Evolutionary conservation across 1,284 basidiomycete genomes (phyloP), one percentile per base, ranked within the genome.

Genomic region (Fomitiporia mediterranea): DNA sequence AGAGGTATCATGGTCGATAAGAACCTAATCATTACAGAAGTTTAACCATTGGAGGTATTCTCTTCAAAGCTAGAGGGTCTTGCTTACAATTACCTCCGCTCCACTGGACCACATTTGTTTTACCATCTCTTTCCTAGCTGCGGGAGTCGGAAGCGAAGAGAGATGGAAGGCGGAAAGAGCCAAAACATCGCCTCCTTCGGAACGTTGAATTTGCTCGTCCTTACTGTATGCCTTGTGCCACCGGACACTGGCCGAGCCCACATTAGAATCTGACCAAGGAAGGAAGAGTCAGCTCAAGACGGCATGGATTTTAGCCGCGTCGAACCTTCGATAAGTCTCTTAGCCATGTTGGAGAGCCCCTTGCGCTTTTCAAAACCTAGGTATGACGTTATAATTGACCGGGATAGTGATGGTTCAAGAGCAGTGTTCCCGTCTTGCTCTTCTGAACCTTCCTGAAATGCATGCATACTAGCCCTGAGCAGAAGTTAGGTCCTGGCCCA

Each of bases 51-150:
- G 46, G 25, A 54, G 46, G n/a, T 34, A n/a, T n/a, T n/a, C n/a
- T n/a, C n/a, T n/a, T n/a, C n/a, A n/a, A n/a, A n/a, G n/a, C n/a
- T n/a, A n/a, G n/a, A n/a, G n/a, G n/a, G 19, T 23, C 38, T 15
- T n/a, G 66, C 77, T 62, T 64, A 91, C 89, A 50, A 94, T 83
- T 13, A 83, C 80, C 64, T 88, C 81, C 32, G 93, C 93, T 30
- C 89, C 91, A 62, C 89, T 92, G 49, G 90, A 79, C 94, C 94
- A 97, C 79, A 96, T 89, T 63, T 91, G 82, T 63, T 86, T 83
- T 5, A 95, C 78, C 42, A 92, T 69, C 3, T 78, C 73, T 69
- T 84, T 86, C 48, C 89, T 81, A 4, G 83, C 79, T 6, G 81
- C 63, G 40, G 82, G 70, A 8, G 78, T 85, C 2, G 83, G 74